Conservation (phyloP, 2,329 filamentous ascomycete species). For the Dactylellina leptospora region DNA sequence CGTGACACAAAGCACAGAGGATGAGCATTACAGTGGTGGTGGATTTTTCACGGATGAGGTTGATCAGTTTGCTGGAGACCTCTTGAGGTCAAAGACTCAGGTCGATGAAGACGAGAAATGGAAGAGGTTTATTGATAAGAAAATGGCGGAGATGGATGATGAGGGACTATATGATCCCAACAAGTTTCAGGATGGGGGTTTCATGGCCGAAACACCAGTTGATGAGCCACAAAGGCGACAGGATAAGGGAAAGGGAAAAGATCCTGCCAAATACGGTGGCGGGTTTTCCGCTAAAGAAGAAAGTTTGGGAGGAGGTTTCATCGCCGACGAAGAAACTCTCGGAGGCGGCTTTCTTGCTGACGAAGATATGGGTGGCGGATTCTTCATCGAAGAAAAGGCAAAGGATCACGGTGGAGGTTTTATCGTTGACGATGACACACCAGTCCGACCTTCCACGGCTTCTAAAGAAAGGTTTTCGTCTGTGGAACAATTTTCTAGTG, state of each 20-base stretch:
- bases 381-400: too few relatives aligned
- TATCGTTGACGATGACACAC: constrained; percentile 60
- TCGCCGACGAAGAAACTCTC: constrained; percentile 13
- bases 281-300: constrained; percentile 12
- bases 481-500: too few relatives aligned
- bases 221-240: neutral
- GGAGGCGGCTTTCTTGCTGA: neutral
- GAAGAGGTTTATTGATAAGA: constrained; percentile 6
- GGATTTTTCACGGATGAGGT: constrained; percentile 41
- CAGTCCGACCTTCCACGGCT: neutral
- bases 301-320: constrained; percentile 28
- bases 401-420: constrained; percentile 20
- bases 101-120: constrained; percentile 8
- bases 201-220: constrained; percentile 1
- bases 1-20: constrained; percentile 53
- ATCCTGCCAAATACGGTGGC: neutral
- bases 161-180: constrained; percentile 18
- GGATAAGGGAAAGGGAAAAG: constrained; percentile 11
- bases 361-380: too few relatives aligned
- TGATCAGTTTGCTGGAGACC: constrained; percentile 18
- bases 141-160: constrained; percentile 21
- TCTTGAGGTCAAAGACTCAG: constrained; percentile 9
- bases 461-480: neutral
- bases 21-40: constrained; percentile 31
- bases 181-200: constrained; percentile 20